A percentile compares a stretch with the other conserved stretches of the same genome.
These are phyloP conservation scores for Crithidia fasciculata DNA, from an alignment of 208 protist genomes.

Conservation along the genomic window DNA sequence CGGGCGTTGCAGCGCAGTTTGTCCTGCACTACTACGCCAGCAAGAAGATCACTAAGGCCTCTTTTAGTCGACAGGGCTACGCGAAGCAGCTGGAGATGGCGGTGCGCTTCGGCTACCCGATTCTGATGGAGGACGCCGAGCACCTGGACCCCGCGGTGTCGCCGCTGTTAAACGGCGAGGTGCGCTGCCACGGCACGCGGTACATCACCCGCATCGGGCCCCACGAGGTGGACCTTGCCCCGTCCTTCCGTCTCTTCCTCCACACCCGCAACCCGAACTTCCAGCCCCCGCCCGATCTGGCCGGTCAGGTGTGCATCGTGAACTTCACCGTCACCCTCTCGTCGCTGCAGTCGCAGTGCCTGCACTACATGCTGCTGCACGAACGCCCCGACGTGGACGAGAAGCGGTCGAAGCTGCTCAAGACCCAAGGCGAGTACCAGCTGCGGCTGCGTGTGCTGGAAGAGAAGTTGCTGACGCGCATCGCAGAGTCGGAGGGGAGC, in stretches of 20 bases:
- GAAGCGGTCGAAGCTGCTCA: slow-evolving; percentile 91
- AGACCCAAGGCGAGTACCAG: slow-evolving; percentile 95
- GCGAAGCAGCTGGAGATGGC: slow-evolving; percentile 98
- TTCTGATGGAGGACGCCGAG: slow-evolving; percentile 99
- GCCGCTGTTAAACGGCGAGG: slow-evolving; percentile 98
- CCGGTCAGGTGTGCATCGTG: slow-evolving; percentile 96
- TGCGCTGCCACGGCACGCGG: slow-evolving; percentile 93
- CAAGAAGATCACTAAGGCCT: slow-evolving; percentile 93
- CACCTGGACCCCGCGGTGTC: slow-evolving; percentile 98
- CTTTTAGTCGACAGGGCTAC: slow-evolving; percentile 96
- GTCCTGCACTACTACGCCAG: slow-evolving; percentile 83
- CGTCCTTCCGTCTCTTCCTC: slow-evolving; percentile 97
- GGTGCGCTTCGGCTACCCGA: slow-evolving; percentile 98
- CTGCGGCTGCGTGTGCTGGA: slow-evolving; percentile 95
- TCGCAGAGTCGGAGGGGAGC: slow-evolving; percentile 94
- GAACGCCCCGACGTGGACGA: slow-evolving; percentile 97
- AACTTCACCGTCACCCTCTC: slow-evolving; percentile 99
- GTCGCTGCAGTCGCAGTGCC: slow-evolving; percentile 95
- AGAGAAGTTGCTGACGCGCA: slow-evolving; percentile 94
- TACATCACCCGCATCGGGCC: slow-evolving; percentile 95
- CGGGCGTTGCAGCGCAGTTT: slow-evolving; percentile 96
- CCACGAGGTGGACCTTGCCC: slow-evolving; percentile 98
- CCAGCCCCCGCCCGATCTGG: slow-evolving; percentile 96
- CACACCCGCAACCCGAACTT: slow-evolving; percentile 95
- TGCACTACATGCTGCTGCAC: slow-evolving; percentile 89